Evolutionary conservation across 768 basidiomycete genomes (phyloP), one percentile per base, ranked within the genome.

Genomic region (Rhodotorula graminis): DNA sequence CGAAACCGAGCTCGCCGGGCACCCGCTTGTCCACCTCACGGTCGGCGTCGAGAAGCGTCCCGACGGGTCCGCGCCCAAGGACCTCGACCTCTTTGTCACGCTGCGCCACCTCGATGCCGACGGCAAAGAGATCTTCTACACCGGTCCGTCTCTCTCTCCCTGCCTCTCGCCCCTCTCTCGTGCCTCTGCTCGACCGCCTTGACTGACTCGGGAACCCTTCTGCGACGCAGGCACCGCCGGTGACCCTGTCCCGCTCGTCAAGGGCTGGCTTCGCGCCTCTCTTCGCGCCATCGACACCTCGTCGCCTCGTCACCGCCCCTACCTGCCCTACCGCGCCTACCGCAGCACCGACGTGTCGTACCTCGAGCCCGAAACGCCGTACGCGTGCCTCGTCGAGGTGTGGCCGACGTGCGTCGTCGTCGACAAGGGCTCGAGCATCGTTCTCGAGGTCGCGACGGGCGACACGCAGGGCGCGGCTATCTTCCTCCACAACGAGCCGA

Each of bases 331-430:
- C 70, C 71, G 79, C 46, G 58, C 76, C 27, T 80, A 80, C 72
- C 46, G 42, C n/a, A 64, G 50, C 1, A 72, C 67, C n/a, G 77
- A 78, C 52, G 73, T 74, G 23, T 46, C 55, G 12, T 69, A 46
- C 67, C 70, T 78, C 50, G 49, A 76, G 57, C 67, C 75, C 1
- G 65, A 71, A 11, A 46, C 62, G 49, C 61, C 37, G 25, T 77
- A 78, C 70, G 61, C 61, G 19, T 33, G 77, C 52, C 60, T 72
- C 44, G 76, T 80, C 59, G 79, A 80, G 68, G 59, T 80, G 40
- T 79, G 79, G 79, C 79, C 79, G 44, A 79, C 78, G 18, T 65
- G 64, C 42, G 70, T 74, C 29, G 76, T 80, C 37, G 67, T 79
- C 27, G 49, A 61, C 23, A 29, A 53, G 4, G 79, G 79, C 23